A percentile compares a stretch with the other conserved stretches of the same genome.
These are phyloP conservation scores for Aspergillus pseudotamarii DNA, from an alignment of 2,329 filamentous ascomycete species.

Conservation along the genomic window DNA sequence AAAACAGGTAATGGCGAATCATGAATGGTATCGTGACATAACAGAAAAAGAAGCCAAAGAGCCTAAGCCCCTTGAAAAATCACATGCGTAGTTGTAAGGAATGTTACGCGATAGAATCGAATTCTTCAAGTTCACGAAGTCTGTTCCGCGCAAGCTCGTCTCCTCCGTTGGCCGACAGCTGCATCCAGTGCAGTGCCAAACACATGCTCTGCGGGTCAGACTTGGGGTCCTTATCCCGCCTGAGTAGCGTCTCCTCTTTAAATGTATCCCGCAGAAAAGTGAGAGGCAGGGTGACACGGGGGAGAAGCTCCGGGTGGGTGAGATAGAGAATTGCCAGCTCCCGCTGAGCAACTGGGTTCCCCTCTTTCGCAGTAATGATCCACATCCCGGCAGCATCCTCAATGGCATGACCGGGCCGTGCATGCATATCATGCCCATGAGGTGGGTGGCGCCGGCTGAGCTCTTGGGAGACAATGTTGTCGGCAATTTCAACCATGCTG, in stretches of 20 bases:
- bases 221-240: slow-evolving; percentile 62
- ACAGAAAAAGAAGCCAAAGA: slow-evolving; percentile 10
- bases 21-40: slow-evolving; percentile 17
- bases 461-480: slow-evolving; percentile 66
- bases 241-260: slow-evolving; percentile 79
- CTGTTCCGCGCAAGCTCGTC: slow-evolving; percentile 83
- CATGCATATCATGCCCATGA: slow-evolving; percentile 32
- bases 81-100: slow-evolving; percentile 26
- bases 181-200: slow-evolving; percentile 97
- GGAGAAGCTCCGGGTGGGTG: slow-evolving; percentile 82
- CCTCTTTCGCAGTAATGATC: slow-evolving; percentile 91
- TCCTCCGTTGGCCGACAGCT: slow-evolving; percentile 80
- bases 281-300: slow-evolving; percentile 77
- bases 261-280: slow-evolving; percentile 86
- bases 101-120: slow-evolving; percentile 58
- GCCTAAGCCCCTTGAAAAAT: slow-evolving; percentile 18
- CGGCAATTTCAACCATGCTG: slow-evolving; percentile 77
- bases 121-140: slow-evolving; percentile 70
- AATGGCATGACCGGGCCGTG: slow-evolving; percentile 40
- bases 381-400: slow-evolving; percentile 86
- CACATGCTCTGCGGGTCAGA: slow-evolving; percentile 90
- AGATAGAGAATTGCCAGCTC: slow-evolving; percentile 94
- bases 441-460: slow-evolving; percentile 41
- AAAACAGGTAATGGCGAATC: slow-evolving; percentile 1
- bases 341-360: slow-evolving; percentile 82